Base-by-base conservation (phyloP, 306 rosid species). In the Cucurbita pepo region DNA sequence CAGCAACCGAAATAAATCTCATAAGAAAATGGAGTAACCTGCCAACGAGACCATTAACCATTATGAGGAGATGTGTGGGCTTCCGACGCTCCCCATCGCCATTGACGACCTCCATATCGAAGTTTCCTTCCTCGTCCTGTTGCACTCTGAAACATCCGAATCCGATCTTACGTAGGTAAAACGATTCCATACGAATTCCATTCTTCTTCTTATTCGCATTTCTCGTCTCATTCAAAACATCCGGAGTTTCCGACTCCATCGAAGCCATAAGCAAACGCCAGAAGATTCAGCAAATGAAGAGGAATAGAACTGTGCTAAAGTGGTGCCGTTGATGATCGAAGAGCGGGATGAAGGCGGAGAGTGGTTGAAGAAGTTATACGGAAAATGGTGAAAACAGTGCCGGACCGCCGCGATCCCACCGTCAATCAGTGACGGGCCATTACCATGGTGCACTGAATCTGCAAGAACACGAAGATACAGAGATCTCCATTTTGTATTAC, bases 21-120 rank as follows among this genome's bases (percentile, higher is more conserved):
- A 66, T 4, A 52, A 53, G 56, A 12, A 56, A 16, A 13, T 44
- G 52, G 53, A 52, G 77, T 40, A 30, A 85, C 97, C 91, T 92
- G 82, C 97, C 97, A 11, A 86, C 60, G 16, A 92, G 88, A 59
- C 97, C 97, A 75, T 92, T 86, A 54, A 86, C 96, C 96, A 84
- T 81, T 43, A 92, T 73, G 79, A 92, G 75, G 65, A 90, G 79
- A 70, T 92, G 97, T 44, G 88, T 80, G 5, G 90, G 88, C 4
- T 66, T 71, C 44, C 75, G 72, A 80, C 81, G 78, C 12, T 60
- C 71, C 30, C 78, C 82, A 75, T 76, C 79, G n/a, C 66, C 77
- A 70, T 83, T 87, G 57, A 81, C 83, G 69, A 83, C 81, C 76
- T 86, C 86, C 62, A 90, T 82, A 72, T 90, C 95, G 40, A 84